Base-by-base conservation (phyloP, 2,329 filamentous ascomycete species). In the Metarhizium rileyi region DNA sequence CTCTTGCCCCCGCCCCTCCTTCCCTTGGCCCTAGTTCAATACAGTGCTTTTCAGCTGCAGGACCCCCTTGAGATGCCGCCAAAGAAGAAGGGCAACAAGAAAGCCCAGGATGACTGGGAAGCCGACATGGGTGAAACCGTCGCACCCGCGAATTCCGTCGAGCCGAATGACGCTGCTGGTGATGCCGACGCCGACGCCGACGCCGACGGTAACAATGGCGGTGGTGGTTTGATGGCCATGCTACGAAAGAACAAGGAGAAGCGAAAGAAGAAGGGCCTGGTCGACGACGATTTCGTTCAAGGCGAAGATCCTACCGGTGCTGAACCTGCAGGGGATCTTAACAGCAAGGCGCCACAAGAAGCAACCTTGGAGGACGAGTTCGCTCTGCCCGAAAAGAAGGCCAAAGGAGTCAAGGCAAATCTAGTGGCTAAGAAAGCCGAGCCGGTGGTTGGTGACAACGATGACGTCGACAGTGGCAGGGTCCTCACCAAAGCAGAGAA, bases 401-500 rank as follows among this genome's bases (percentile, higher is more conserved):
- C 78, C 56, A 85, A 86, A 66, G 82, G 76, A 44, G 65, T 72
- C 70, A 61, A 75, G 68, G 63, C 69, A 60, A 66, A 75, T 63
- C 66, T 66, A 62, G 55, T 55, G 9, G 63, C 68, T 18, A 65
- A 73, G 55, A 67, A 72, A 44, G 66, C 68, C 16, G 74, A 76
- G 30, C 71, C 73, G 4, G 76, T 73, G 30, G 16, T 33, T 16
- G 30, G 16, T 2, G 76, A 74, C 20, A 75, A 75, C 18, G 75
- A 70, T 10, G 75, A 70, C 10, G 80, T 67, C 7, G 76, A 74
- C 4, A 73, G 74, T 52, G 84, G 84, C 42, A 80, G 83, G 49
- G 77, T 97, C 45, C 83, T 97, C 72, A 95, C 89, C 36, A 98
- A 97, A 80, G 93, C 94, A 51, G 90, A 98, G 73, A 98, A 98